These are phyloP conservation scores for Geranium rotundifolium DNA, from an alignment of 345 rosid genomes.

Conservation along the genomic window DNA sequence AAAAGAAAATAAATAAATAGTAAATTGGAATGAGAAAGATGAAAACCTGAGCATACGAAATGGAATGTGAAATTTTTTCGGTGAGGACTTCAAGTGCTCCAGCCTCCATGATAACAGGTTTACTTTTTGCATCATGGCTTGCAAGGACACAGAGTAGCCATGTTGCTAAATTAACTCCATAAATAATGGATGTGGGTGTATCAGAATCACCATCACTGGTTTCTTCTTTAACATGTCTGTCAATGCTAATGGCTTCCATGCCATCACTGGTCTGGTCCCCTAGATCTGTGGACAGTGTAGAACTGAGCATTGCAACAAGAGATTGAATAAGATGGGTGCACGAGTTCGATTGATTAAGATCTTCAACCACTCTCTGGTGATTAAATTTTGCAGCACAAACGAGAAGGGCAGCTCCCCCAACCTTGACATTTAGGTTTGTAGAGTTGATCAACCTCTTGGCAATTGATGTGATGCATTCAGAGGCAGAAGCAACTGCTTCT, in stretches of 20 bases:
- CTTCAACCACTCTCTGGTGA: slow-evolving; percentile 70
- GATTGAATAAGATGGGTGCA: slow-evolving; percentile 58
- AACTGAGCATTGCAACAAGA: slow-evolving; percentile 56
- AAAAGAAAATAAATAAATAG: background rate
- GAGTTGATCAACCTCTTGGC: slow-evolving; percentile 71
- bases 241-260: slow-evolving; percentile 50
- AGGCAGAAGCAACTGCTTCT: slow-evolving; percentile 46
- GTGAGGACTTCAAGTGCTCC: slow-evolving; percentile 87
- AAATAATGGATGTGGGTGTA: slow-evolving; percentile 40
- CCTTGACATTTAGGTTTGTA: slow-evolving; percentile 54
- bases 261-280: slow-evolving; percentile 37
- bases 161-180: slow-evolving; percentile 67
- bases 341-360: slow-evolving; percentile 66
- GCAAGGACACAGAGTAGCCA: slow-evolving; percentile 94
- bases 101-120: slow-evolving; percentile 72
- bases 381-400: slow-evolving; percentile 88
- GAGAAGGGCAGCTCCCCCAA: slow-evolving; percentile 92
- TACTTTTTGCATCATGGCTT: slow-evolving; percentile 74
- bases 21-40: slow-evolving; percentile 5
- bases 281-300: slow-evolving; percentile 31
- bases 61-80: slow-evolving; percentile 53
- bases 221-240: slow-evolving; percentile 47
- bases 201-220: slow-evolving; percentile 34
- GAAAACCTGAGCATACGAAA: slow-evolving; percentile 60
- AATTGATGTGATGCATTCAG: slow-evolving; percentile 57